Percentiles rank a stretch among this genome's conserved stretches.
Conservation (phyloP, 2,329 filamentous ascomycete species). For the Aspergillus amoenus region DNA sequence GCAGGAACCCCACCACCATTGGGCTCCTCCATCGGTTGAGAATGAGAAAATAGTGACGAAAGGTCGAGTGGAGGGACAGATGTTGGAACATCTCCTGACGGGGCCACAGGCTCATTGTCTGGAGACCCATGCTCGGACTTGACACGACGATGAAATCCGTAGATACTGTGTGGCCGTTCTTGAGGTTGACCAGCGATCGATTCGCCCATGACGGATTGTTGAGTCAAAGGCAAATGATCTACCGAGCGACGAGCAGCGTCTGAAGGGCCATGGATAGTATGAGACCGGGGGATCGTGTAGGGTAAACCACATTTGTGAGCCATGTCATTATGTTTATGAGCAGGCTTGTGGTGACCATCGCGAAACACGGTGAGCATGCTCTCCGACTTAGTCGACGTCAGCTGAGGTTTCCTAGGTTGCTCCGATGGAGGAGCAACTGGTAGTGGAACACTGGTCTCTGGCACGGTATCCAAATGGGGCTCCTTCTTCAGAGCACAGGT, state of each 20-base stretch:
- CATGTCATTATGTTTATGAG: conserved; percentile 63
- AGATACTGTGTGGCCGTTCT: conserved; percentile 28
- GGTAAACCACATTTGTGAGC: conserved; percentile 63
- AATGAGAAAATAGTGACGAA: conserved; percentile 31
- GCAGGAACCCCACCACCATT: conserved; percentile 19
- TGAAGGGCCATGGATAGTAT: conserved; percentile 49
- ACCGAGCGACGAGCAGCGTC: conserved; percentile 52
- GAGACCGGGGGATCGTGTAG: conserved; percentile 60
- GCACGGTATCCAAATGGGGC: conserved; percentile 49
- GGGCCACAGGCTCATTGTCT: conserved; percentile 33
- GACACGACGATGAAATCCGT: conserved; percentile 36
- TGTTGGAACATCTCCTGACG: conserved; percentile 25
- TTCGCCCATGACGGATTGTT: conserved; percentile 33
- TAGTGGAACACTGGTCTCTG: conserved; percentile 46
- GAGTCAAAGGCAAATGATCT: conserved; percentile 50
- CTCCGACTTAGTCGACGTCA: conserved; percentile 60
- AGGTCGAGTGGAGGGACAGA: conserved; percentile 30
- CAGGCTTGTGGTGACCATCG: conserved; percentile 65
- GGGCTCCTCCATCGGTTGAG: conserved; percentile 26
- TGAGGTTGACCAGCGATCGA: conserved; percentile 24
- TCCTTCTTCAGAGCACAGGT: conserved; percentile 63
- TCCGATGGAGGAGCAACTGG: conserved; percentile 44
- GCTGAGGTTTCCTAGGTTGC: conserved; percentile 52
- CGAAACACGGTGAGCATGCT: conserved; percentile 60
- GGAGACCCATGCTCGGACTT: conserved; percentile 51